phyloP scores from a whole-genome alignment of 2,329 filamentous ascomycete species.

The Talaromyces amestolkiae region DNA sequence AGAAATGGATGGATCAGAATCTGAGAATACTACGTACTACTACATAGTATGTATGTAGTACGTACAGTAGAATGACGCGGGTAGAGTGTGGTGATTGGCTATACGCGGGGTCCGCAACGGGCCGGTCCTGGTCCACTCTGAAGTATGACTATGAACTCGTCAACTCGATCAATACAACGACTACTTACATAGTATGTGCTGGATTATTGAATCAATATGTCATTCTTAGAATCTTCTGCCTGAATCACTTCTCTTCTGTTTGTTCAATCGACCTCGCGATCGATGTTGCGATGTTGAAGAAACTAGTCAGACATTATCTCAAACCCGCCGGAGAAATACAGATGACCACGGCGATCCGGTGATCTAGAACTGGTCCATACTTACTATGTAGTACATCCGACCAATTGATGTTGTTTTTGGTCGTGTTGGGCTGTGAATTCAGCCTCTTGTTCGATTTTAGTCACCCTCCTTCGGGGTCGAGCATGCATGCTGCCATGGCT shows the following conservation, averaged over 20 bases:
- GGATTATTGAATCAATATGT: neutral
- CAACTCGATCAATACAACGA: neutral
- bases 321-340: neutral
- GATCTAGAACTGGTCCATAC: neutral
- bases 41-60: too few relatives aligned
- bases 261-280: neutral
- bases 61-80: neutral
- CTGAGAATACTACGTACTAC: too few relatives aligned
- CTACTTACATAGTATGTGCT: neutral
- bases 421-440: neutral
- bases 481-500: neutral
- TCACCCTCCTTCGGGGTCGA: neutral
- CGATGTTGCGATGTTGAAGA: neutral
- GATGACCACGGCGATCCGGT: neutral
- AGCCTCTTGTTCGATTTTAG: neutral
- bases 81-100: neutral
- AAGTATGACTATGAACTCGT: neutral
- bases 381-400: neutral
- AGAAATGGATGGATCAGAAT: neutral
- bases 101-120: neutral
- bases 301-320: neutral
- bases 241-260: neutral
- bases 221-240: neutral
- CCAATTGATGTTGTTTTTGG: neutral
- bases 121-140: neutral